Percentiles rank a stretch among this genome's conserved stretches.
Conservation (phyloP, 1,284 basidiomycete species). For the Phellopilus nigrolimitatus region DNA sequence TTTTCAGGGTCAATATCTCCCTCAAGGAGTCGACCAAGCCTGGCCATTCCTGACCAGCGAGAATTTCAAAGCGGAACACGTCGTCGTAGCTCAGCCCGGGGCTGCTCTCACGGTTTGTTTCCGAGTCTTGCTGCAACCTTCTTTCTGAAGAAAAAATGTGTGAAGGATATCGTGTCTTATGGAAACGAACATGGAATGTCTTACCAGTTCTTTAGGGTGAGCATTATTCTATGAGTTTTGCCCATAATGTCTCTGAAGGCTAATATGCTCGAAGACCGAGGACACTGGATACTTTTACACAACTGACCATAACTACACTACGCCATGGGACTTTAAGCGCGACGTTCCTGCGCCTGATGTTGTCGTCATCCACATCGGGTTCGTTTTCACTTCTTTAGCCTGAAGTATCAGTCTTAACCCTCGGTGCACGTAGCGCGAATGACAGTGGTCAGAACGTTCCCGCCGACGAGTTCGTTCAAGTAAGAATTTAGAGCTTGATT, state of each 20-base stretch:
- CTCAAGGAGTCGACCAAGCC: slow-evolving; percentile 50
- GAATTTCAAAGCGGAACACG: slow-evolving; percentile 48
- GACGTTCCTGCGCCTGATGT: slow-evolving; percentile 46
- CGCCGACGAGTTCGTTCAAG: slow-evolving; percentile 40
- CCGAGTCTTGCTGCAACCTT: not conserved
- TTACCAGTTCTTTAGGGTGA: slow-evolving; percentile 44
- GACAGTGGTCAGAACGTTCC: slow-evolving; percentile 38
- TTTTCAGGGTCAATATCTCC: slow-evolving; percentile 47
- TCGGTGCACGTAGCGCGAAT: slow-evolving; percentile 29
- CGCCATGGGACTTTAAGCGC: slow-evolving; percentile 48
- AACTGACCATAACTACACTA: slow-evolving; percentile 54
- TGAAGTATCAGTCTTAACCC: not conserved
- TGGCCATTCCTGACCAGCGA: slow-evolving; percentile 54
- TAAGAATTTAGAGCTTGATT: slow-evolving; percentile 23
- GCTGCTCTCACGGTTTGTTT: slow-evolving; percentile 41
- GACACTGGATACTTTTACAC: slow-evolving; percentile 52
- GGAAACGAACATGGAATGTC: slow-evolving; percentile 53
- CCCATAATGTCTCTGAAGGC: not conserved
- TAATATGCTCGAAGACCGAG: slow-evolving; percentile 38
- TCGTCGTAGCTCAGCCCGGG: slow-evolving; percentile 48
- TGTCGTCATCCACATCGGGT: slow-evolving; percentile 54
- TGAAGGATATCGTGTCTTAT: slow-evolving; percentile 51
- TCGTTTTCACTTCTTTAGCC: slow-evolving; percentile 20
- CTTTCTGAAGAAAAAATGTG: not conserved
- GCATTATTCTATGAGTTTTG: slow-evolving; percentile 1